Percentiles rank a stretch among this genome's conserved stretches.
Evolutionary conservation across 2,329 filamentous ascomycete genomes (phyloP).

Genomic region (Emmonsia crescens): DNA sequence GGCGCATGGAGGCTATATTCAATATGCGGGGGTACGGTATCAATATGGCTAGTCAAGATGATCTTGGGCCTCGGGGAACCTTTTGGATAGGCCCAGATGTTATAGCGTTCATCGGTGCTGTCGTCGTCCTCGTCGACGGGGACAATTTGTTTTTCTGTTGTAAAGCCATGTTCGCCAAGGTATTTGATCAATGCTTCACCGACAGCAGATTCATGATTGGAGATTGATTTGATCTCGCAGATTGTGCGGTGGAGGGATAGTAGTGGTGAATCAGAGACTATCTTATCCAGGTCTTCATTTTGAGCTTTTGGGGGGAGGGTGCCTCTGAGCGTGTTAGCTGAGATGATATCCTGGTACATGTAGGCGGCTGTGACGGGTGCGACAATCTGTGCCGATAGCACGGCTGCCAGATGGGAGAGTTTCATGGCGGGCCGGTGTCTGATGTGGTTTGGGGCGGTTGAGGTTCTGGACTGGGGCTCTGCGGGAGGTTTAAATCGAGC

Average conservation of each 20-base stretch:
- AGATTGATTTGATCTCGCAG: constrained; percentile 62
- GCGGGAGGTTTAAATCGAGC: neutral
- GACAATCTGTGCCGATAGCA: neutral
- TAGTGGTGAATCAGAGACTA: constrained; percentile 41
- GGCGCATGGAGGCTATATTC: constrained; percentile 42
- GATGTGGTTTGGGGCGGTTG: neutral
- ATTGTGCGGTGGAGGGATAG: constrained; percentile 65
- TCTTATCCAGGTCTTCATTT: constrained; percentile 19
- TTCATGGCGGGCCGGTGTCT: constrained; percentile 1
- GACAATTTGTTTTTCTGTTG: constrained; percentile 48
- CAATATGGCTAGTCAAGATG: constrained; percentile 62
- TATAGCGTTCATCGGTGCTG: constrained; percentile 46
- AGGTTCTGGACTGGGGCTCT: neutral
- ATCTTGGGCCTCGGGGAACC: constrained; percentile 21
- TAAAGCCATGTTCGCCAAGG: constrained; percentile 50
- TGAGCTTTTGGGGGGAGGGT: too few species aligned
- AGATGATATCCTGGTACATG: neutral
- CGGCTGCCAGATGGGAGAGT: neutral
- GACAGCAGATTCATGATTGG: constrained; percentile 56
- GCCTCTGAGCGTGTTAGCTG: neutral
- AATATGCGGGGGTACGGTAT: constrained; percentile 48
- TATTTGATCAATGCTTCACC: constrained; percentile 59
- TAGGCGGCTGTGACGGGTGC: neutral
- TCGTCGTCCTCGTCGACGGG: constrained; percentile 13
- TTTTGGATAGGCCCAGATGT: constrained; percentile 56